These are phyloP conservation scores for Trametes elegans DNA, from an alignment of 768 basidiomycete species.

Conservation along the genomic window DNA sequence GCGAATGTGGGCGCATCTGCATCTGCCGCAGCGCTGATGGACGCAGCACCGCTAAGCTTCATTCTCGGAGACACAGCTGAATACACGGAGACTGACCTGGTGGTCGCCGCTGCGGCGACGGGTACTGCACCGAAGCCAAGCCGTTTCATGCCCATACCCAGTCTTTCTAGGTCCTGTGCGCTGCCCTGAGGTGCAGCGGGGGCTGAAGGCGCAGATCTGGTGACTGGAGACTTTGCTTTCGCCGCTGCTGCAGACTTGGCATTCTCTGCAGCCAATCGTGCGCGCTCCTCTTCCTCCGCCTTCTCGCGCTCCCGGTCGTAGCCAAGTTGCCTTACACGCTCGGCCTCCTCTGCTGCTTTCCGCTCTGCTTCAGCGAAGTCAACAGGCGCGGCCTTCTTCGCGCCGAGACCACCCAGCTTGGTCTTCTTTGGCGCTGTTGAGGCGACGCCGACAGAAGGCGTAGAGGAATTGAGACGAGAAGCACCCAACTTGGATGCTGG, in stretches of 20 bases:
- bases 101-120: constrained; percentile 51
- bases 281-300: constrained; percentile 68
- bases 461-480: constrained; percentile 42
- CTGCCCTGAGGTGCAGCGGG: constrained; percentile 34
- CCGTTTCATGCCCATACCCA: constrained; percentile 71
- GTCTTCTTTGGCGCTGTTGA: constrained; percentile 52
- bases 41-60: background rate
- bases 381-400: constrained; percentile 82
- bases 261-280: constrained; percentile 49
- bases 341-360: constrained; percentile 88
- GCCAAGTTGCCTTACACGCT: constrained; percentile 86
- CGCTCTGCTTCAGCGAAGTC: constrained; percentile 95
- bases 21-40: constrained; percentile 25
- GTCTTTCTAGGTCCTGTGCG: constrained; percentile 50
- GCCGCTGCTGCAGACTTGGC: constrained; percentile 32
- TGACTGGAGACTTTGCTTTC: constrained; percentile 13
- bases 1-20: constrained; percentile 77
- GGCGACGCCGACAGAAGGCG: constrained; percentile 27
- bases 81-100: constrained; percentile 34
- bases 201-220: constrained; percentile 32
- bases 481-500: constrained; percentile 39
- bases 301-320: constrained; percentile 87
- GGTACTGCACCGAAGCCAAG: constrained; percentile 87
- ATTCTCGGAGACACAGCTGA: constrained; percentile 2
- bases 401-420: constrained; percentile 78